Evolutionary conservation across 192 early-diverging fungal species (phyloP).

Genomic region (Entomortierella beljakovae): DNA sequence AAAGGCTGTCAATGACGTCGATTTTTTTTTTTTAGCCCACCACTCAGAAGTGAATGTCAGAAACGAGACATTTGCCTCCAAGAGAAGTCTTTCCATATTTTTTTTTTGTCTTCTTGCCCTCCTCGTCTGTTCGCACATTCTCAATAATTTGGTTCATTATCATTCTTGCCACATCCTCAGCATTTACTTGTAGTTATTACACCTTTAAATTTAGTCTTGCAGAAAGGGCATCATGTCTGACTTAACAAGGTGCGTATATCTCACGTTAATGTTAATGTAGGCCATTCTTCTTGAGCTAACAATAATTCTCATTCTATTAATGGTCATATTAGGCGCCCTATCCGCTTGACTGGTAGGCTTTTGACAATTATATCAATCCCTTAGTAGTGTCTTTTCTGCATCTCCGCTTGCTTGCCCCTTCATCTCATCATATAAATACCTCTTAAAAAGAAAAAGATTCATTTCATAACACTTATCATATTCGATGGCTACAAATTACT

Average conservation of each 20-base stretch:
- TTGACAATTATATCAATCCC: background rate
- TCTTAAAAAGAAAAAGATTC: too few species aligned
- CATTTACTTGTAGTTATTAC: background rate
- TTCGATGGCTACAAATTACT: too few species aligned
- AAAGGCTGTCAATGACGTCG: too few species aligned
- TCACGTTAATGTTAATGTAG: background rate
- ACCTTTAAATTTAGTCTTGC: background rate
- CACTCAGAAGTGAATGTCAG: too few species aligned
- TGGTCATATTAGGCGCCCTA: constrained; percentile 11
- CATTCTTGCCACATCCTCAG: background rate
- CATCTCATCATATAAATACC: too few species aligned
- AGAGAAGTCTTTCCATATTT: too few species aligned
- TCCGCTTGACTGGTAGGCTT: constrained; percentile 47
- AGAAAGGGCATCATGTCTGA: constrained; percentile 19
- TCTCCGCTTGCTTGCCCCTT: background rate
- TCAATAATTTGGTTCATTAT: background rate
- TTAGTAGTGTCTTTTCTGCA: background rate
- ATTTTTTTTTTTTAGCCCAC: too few species aligned
- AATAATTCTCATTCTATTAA: background rate
- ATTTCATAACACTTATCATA: too few species aligned
- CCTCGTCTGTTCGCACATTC: background rate
- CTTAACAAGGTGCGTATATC: constrained; percentile 10
- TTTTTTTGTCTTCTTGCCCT: too few species aligned
- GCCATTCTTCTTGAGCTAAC: background rate
- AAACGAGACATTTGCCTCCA: too few species aligned